Evolutionary conservation across 139 green algal genomes (phyloP).

Genomic region (Astrephomene gubernaculifera): DNA sequence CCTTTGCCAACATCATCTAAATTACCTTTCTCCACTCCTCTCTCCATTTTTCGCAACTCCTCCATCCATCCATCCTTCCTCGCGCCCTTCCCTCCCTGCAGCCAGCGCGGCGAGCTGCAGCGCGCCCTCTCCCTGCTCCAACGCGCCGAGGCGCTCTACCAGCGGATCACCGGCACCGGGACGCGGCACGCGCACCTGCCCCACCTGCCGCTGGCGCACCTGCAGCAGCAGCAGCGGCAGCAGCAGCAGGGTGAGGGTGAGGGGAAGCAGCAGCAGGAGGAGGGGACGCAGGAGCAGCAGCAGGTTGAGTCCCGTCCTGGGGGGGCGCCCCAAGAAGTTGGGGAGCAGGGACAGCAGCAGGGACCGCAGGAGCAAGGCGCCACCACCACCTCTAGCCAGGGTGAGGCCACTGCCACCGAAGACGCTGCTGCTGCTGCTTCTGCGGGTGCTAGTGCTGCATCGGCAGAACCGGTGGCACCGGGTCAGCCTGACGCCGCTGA

Average conservation of each 20-base stretch:
- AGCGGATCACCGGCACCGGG: not conserved
- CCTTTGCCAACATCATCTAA: not conserved
- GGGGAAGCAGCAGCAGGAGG: not conserved
- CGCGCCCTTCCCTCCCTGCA: not conserved
- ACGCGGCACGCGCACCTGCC: not conserved
- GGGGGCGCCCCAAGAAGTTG: no score
- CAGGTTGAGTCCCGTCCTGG: no score
- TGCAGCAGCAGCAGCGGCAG: not conserved
- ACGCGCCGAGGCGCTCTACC: slow-evolving; percentile 46
- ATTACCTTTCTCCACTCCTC: not conserved
- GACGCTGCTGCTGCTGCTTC: not conserved
- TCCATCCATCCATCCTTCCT: not conserved
- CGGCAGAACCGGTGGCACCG: no score
- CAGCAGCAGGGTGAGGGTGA: not conserved
- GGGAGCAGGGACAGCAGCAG: not conserved
- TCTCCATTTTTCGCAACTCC: slow-evolving; percentile 4
- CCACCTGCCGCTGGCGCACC: not conserved
- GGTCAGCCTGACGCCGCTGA: no score
- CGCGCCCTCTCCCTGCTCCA: slow-evolving; percentile 40
- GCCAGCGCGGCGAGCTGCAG: slow-evolving; percentile 14
- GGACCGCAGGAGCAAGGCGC: not conserved
- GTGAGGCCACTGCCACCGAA: no score
- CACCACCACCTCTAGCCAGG: no score
- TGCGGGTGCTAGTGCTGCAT: not conserved
- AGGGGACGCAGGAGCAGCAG: not conserved